Percentiles rank a stretch among this genome's conserved stretches.
Conservation (phyloP, 2,329 filamentous ascomycete genomes). For the Pseudogymnoascus sp. region DNA sequence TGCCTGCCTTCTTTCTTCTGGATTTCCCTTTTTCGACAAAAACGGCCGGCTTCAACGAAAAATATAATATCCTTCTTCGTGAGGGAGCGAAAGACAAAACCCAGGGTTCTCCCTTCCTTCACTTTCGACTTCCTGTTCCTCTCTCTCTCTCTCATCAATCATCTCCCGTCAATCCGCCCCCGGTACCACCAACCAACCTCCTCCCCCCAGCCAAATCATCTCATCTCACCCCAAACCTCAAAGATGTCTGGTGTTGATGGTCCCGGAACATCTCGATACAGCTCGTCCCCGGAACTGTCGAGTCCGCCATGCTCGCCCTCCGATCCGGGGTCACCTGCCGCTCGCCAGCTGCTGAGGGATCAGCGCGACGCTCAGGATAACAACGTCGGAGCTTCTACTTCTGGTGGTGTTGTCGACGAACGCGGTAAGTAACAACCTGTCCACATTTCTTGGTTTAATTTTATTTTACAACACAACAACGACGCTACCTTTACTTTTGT, state of each 20-base stretch:
- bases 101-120: no score
- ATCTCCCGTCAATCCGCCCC: neutral
- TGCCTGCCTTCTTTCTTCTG: no score
- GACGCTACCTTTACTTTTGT: neutral
- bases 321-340: constrained; percentile 36
- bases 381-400: constrained; percentile 16
- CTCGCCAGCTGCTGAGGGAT: neutral
- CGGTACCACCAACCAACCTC: no score
- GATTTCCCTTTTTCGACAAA: no score
- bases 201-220: no score
- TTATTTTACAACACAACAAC: neutral
- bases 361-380: constrained; percentile 13
- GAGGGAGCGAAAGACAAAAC: no score
- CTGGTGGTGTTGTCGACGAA: constrained; percentile 13
- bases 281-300: constrained; percentile 39
- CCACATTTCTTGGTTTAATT: neutral
- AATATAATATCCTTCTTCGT: no score
- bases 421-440: neutral
- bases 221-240: neutral
- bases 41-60: no score
- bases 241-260: constrained; percentile 1
- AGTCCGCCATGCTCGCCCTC: constrained; percentile 44
- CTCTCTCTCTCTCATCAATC: no score
- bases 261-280: neutral
- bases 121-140: no score